Evolutionary conservation across 169 alveolate species (phyloP).

Genomic region (Cystoisospora suis): DNA sequence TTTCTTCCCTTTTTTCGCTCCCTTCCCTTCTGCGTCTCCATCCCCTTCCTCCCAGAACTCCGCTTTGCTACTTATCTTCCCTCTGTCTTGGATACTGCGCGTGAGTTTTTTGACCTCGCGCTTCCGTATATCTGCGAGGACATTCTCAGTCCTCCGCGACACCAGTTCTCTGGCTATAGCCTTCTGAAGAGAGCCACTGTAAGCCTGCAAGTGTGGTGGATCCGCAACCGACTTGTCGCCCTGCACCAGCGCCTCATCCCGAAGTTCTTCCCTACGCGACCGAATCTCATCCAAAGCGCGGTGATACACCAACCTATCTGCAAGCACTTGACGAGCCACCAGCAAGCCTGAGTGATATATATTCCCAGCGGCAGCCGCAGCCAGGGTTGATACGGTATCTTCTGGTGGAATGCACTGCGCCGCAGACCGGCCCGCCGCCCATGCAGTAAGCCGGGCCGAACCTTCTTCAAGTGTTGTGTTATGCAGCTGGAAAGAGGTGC

Average conservation of each 20-base stretch:
- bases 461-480: background rate
- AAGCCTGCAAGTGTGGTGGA: background rate
- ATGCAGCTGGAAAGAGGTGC: background rate
- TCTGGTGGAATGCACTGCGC: background rate
- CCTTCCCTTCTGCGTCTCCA: background rate
- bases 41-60: background rate
- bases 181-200: background rate
- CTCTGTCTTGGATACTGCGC: no score
- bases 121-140: no score
- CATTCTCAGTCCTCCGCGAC: no score
- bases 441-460: background rate
- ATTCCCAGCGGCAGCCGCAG: background rate
- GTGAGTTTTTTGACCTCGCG: no score
- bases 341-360: background rate
- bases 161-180: no score
- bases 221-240: background rate
- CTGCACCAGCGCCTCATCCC: background rate
- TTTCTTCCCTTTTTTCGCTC: background rate
- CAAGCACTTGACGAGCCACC: background rate
- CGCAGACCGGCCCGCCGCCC: background rate
- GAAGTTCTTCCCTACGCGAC: background rate
- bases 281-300: background rate
- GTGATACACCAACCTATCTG: background rate
- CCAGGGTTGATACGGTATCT: no score
- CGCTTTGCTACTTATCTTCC: background rate